A percentile compares a stretch with the other conserved stretches of the same genome.
Evolutionary conservation across 768 basidiomycete genomes (phyloP).

Genomic region (Phaffia australis): DNA sequence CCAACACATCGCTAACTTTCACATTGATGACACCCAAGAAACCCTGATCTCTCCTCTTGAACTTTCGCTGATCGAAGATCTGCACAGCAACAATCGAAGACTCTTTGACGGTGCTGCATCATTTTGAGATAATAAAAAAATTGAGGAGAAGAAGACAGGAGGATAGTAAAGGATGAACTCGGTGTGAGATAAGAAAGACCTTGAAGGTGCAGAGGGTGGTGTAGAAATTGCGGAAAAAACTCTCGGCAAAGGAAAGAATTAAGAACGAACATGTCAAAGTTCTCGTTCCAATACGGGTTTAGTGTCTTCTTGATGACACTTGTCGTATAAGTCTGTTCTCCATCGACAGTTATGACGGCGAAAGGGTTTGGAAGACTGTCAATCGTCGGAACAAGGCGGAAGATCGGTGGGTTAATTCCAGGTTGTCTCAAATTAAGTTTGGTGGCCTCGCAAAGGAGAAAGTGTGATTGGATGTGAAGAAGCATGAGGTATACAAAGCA

Average conservation of each 20-base stretch:
- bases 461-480: background rate
- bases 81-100: slow-evolving; percentile 96
- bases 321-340: slow-evolving; percentile 92
- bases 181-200: background rate
- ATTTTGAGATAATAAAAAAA: background rate
- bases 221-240: background rate
- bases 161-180: slow-evolving; percentile 3
- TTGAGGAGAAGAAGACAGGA: slow-evolving; percentile 8
- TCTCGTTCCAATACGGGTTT: slow-evolving; percentile 96
- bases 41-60: slow-evolving; percentile 95
- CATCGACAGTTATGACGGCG: slow-evolving; percentile 95
- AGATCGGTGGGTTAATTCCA: background rate
- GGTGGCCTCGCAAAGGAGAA: slow-evolving; percentile 26
- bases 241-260: background rate
- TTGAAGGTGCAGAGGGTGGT: background rate
- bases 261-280: slow-evolving; percentile 77
- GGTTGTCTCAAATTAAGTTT: background rate
- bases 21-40: slow-evolving; percentile 97
- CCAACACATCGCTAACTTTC: slow-evolving; percentile 76
- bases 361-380: slow-evolving; percentile 92
- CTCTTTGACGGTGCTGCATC: slow-evolving; percentile 75
- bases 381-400: slow-evolving; percentile 32
- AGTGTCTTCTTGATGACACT: slow-evolving; percentile 92
- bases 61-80: slow-evolving; percentile 98
- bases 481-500: background rate